These are phyloP conservation scores for Claviceps sp. DNA, from an alignment of 2,329 filamentous ascomycete species.

Conservation along the genomic window DNA sequence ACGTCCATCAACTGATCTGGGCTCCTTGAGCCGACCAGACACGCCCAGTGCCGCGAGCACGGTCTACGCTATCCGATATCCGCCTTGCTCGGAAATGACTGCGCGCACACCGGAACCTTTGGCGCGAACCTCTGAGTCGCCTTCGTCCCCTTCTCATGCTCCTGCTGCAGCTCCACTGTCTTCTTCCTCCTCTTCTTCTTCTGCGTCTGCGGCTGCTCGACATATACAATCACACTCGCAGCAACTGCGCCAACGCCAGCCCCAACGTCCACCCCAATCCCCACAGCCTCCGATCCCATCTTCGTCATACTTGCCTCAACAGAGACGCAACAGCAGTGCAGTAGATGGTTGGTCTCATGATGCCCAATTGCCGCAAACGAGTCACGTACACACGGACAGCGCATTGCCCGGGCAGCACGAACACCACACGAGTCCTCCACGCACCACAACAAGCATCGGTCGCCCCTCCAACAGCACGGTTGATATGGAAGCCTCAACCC, in stretches of 20 bases:
- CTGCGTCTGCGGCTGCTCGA: not conserved
- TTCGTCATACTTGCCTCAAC: not conserved
- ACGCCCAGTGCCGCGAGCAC: constrained; percentile 52
- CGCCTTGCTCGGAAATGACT: constrained; percentile 39
- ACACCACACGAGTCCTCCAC: constrained; percentile 1
- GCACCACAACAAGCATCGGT: constrained; percentile 11
- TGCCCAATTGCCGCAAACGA: constrained; percentile 17
- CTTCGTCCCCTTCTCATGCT: constrained; percentile 6
- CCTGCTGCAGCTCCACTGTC: not conserved
- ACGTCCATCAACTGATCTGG: constrained; percentile 39
- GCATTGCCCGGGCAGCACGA: constrained; percentile 10
- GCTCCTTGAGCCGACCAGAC: constrained; percentile 47
- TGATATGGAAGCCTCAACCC: constrained; percentile 19
- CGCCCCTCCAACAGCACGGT: constrained; percentile 4
- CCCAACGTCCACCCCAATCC: constrained; percentile 6
- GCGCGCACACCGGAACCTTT: constrained; percentile 30
- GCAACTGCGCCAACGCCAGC: not conserved
- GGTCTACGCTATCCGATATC: constrained; percentile 49
- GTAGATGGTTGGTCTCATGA: constrained; percentile 20
- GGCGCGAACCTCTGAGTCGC: constrained; percentile 26
- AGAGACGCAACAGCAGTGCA: constrained; percentile 3
- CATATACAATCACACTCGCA: not conserved
- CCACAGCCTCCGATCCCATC: not conserved
- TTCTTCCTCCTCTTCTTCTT: constrained; percentile 1
- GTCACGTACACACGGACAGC: constrained; percentile 15